Evolutionary conservation across 2,329 filamentous ascomycete species (phyloP), one percentile per base, ranked within the genome.

Genomic region (Verticillium zaregamsianum): DNA sequence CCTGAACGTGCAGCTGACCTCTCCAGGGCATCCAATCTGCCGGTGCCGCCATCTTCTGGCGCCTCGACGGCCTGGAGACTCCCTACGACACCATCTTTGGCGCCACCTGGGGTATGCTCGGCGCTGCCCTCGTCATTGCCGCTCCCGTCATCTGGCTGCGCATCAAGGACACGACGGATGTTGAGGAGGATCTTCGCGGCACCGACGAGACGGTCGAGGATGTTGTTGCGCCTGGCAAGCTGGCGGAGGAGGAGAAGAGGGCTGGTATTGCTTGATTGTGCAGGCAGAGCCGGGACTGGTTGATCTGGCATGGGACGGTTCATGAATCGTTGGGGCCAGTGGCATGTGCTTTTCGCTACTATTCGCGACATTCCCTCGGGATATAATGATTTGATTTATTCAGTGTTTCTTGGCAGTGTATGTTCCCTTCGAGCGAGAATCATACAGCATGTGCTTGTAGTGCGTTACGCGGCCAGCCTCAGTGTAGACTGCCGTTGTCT

Each of bases 131-230:
- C 55, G 17, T 97, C 33, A 77, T 94, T 64, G 93, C 92, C 5
- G 82, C 89, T 0, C 93, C 93, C 0, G 85, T 97, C 63, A 90
- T 97, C 72, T 85, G 90, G 69, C 77, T 87, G 69, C 90, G 89
- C 78, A 90, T 97, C 73, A 84, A 90, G 73, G 92, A 97, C 68
- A 90, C 89, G n/a, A 86, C 92, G n/a, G 74, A 84, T 1, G 69
- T 96, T 5, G 91, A 94, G 74, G 88, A 93, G 60, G 93, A 97
- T 74, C 79, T 97, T 59, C 87, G 88, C 72, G 93, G 92, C 74
- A 92, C 90, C 23, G 93, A 96, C 70, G 91, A 95, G 82, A 95
- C 90, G 0, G 71, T 89, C 17, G 86, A 84, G 31, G 91, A 96
- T 67, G 89, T 96, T 15, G 72, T 75, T 14, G 71, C 73, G 9